Conservation (phyloP, 2,329 filamentous ascomycete genomes). For the Microdochium nivale region DNA sequence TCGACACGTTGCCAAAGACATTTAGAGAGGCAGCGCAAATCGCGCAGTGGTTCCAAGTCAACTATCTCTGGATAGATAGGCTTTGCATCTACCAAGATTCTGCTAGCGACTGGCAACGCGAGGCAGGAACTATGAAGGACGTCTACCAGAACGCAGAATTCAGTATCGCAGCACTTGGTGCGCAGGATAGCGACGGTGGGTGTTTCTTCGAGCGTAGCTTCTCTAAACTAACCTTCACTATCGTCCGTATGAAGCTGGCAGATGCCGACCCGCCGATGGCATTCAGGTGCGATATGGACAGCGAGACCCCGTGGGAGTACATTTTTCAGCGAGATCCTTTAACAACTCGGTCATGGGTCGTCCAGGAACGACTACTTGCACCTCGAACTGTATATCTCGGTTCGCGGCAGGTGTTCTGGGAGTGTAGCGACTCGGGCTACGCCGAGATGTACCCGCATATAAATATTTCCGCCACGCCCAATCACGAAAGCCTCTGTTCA, state of each 20-base stretch:
- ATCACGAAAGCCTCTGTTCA: neutral
- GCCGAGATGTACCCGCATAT: conserved; percentile 6
- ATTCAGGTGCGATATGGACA: conserved; percentile 1
- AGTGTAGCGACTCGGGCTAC: conserved; percentile 6
- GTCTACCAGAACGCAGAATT: conserved; percentile 9
- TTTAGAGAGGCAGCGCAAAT: conserved; percentile 10
- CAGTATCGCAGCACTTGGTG: conserved; percentile 9
- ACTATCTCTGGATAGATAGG: conserved; percentile 15
- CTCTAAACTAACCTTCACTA: conserved; percentile 1
- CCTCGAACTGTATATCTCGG: conserved; percentile 12
- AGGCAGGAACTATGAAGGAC: conserved; percentile 8
- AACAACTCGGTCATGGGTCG: conserved; percentile 9
- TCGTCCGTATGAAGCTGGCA: conserved; percentile 4
- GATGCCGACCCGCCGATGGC: neutral
- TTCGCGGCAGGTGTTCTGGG: conserved; percentile 10
- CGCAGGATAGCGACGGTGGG: conserved; percentile 4
- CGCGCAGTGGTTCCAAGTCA: conserved; percentile 5
- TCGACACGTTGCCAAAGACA: conserved; percentile 4
- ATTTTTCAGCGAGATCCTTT: conserved; percentile 6
- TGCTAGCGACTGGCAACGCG: conserved; percentile 7
- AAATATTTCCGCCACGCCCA: no score
- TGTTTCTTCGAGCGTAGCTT: conserved; percentile 9
- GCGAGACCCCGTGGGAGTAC: conserved; percentile 2
- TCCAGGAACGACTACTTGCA: conserved; percentile 11
- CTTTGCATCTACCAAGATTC: conserved; percentile 15